These are phyloP conservation scores for Aegle marmelos DNA, from an alignment of 345 rosid genomes.

Conservation along the genomic window DNA sequence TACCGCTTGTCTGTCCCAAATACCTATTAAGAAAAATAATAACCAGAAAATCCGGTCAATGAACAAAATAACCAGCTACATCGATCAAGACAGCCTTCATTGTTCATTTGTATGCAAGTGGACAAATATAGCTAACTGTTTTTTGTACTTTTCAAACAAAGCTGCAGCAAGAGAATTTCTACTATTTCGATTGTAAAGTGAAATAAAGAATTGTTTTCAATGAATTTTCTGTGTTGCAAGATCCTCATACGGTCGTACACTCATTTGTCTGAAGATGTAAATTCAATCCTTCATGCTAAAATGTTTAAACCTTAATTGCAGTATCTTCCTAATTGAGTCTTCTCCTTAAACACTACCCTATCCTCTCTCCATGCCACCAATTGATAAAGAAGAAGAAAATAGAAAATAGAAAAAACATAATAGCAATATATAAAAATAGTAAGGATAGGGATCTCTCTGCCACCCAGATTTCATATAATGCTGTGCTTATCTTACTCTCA, in stretches of 20 bases:
- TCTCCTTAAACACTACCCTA: not conserved
- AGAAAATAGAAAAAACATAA: not conserved
- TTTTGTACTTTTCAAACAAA: not conserved
- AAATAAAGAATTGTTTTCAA: not conserved
- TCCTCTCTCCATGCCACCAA: not conserved
- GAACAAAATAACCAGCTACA: not conserved
- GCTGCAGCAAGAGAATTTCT: not conserved
- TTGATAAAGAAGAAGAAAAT: not conserved
- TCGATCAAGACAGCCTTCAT: not conserved
- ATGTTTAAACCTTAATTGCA: not conserved
- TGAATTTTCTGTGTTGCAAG: not conserved
- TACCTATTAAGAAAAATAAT: constrained; percentile 47
- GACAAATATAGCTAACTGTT: not conserved
- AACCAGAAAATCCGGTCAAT: not conserved
- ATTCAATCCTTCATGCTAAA: not conserved
- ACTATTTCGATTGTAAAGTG: not conserved
- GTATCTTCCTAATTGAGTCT: not conserved
- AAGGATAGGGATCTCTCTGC: not conserved
- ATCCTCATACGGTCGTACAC: not conserved
- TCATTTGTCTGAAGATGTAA: not conserved
- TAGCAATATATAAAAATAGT: too few species aligned
- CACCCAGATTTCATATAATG: not conserved
- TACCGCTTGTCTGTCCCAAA: constrained; percentile 77
- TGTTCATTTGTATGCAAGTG: not conserved
- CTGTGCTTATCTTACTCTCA: not conserved